phyloP scores from a whole-genome alignment of 2,329 filamentous ascomycete species.

The Fusarium clavum region DNA sequence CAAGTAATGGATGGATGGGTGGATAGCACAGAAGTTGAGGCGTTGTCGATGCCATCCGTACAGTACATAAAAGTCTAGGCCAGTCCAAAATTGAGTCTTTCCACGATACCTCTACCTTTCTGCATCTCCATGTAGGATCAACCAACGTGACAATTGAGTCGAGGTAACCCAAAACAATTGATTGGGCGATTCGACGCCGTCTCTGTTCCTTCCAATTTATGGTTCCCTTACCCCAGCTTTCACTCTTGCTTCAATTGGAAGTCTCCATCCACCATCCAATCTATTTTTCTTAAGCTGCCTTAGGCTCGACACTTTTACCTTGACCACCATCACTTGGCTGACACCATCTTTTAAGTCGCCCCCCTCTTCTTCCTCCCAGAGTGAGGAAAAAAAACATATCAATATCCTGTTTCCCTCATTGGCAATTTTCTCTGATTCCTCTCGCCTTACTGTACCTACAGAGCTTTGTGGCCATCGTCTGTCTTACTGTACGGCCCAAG shows the following conservation, averaged over 20 bases:
- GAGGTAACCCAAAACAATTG: conserved; percentile 33
- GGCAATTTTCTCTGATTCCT: conserved; percentile 7
- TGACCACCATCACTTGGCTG: conserved; percentile 27
- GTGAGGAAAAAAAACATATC: conserved; percentile 39
- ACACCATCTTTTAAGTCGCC: conserved; percentile 36
- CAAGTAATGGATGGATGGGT: background rate
- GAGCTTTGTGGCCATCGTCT: conserved; percentile 26
- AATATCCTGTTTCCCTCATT: conserved; percentile 31
- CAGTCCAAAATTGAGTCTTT: conserved; percentile 8
- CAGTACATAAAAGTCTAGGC: conserved; percentile 7
- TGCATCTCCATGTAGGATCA: conserved; percentile 24
- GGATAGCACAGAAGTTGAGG: background rate
- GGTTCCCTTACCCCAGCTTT: conserved; percentile 18
- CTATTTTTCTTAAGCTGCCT: conserved; percentile 11
- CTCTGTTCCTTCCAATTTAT: background rate
- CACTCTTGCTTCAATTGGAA: conserved; percentile 14
- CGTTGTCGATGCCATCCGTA: background rate
- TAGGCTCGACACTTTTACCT: conserved; percentile 8
- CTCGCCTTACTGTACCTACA: background rate
- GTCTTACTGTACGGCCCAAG: conserved; percentile 27
- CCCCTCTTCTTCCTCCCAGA: conserved; percentile 16
- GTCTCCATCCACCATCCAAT: conserved; percentile 13
- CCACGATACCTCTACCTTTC: background rate
- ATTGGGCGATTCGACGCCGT: conserved; percentile 24
- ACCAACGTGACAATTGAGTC: conserved; percentile 33